Percentiles rank a stretch among this genome's conserved stretches.
phyloP scores from a whole-genome alignment of 805 yeast genomes.

The Teunomyces funiuensis region DNA sequence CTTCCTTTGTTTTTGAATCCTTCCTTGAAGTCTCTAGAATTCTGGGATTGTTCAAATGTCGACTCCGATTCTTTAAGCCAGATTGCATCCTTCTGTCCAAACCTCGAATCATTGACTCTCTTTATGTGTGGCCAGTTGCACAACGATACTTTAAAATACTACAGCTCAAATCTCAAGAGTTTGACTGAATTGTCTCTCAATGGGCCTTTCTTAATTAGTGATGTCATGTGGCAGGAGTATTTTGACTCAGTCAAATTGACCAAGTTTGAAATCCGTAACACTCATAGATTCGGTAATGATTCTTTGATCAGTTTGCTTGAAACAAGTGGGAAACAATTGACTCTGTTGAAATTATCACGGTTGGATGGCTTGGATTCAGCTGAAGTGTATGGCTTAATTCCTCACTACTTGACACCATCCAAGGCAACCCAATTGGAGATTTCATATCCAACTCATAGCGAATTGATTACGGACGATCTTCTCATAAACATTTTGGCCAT shows the following conservation, averaged over 20 bases:
- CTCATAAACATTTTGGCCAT: conserved; percentile 58
- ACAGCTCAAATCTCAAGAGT: conserved; percentile 54
- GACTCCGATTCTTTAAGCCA: conserved; percentile 61
- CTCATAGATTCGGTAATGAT: conserved; percentile 76
- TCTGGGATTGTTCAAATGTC: conserved; percentile 92
- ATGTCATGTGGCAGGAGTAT: conserved; percentile 72
- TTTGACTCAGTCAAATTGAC: conserved; percentile 57
- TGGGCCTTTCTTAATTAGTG: conserved; percentile 87
- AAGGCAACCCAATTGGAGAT: conserved; percentile 60
- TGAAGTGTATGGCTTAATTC: conserved; percentile 59
- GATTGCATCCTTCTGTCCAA: conserved; percentile 79
- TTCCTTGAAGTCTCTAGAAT: conserved; percentile 54
- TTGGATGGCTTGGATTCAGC: conserved; percentile 69
- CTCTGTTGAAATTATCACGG: conserved; percentile 60
- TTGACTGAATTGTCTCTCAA: conserved; percentile 64
- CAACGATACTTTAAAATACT: conserved; percentile 69
- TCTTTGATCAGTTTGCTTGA: conserved; percentile 63
- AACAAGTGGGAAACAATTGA: conserved; percentile 53
- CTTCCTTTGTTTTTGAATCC: conserved; percentile 71
- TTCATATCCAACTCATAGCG: conserved; percentile 65
- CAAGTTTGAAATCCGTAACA: conserved; percentile 67
- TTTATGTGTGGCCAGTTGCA: conserved; percentile 93
- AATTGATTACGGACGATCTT: conserved; percentile 65
- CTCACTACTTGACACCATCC: conserved; percentile 51
- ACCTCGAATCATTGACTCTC: conserved; percentile 61